Conservation (phyloP, 805 yeast species). For the Candida lessepsii region DNA sequence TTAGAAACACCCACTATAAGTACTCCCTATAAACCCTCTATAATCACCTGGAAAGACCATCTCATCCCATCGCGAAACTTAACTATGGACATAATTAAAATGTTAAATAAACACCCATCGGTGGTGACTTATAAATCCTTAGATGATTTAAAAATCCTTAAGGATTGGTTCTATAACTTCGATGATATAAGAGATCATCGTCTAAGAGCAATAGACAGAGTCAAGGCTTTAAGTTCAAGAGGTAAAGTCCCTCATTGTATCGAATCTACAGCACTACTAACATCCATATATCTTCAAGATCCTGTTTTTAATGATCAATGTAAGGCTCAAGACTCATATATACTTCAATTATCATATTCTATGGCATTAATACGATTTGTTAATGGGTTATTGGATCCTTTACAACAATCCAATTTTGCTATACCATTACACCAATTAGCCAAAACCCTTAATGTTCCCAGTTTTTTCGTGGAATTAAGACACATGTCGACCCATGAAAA, state of each 20-base stretch:
- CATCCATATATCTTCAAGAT: slow-evolving; percentile 45
- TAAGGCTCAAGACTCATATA: slow-evolving; percentile 25
- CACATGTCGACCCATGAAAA: slow-evolving; percentile 90
- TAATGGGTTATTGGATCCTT: slow-evolving; percentile 85
- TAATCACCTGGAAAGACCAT: too few relatives aligned
- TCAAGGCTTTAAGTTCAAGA: slow-evolving; percentile 53
- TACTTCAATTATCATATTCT: slow-evolving; percentile 56
- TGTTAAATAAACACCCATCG: slow-evolving; percentile 19
- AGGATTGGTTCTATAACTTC: slow-evolving; percentile 53
- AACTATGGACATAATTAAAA: too few relatives aligned
- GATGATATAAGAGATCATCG: slow-evolving; percentile 28
- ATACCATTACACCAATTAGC: slow-evolving; percentile 79
- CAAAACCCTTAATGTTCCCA: slow-evolving; percentile 62
- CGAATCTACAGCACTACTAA: slow-evolving; percentile 61
- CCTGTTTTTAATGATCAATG: slow-evolving; percentile 16
- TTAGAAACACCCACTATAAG: too few relatives aligned
- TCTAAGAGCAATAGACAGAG: slow-evolving; percentile 48
- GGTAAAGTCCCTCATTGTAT: slow-evolving; percentile 72
- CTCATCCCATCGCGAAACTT: too few relatives aligned
- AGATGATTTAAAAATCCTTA: slow-evolving; percentile 46
- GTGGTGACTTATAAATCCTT: slow-evolving; percentile 28
- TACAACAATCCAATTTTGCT: slow-evolving; percentile 76
- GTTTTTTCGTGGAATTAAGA: slow-evolving; percentile 82
- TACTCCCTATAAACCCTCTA: too few relatives aligned
- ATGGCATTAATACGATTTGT: slow-evolving; percentile 83